Percentiles rank a stretch among this genome's conserved stretches.
phyloP scores from a whole-genome alignment of 176 grass and related monocot genomes.

The Triticum turgidum region DNA sequence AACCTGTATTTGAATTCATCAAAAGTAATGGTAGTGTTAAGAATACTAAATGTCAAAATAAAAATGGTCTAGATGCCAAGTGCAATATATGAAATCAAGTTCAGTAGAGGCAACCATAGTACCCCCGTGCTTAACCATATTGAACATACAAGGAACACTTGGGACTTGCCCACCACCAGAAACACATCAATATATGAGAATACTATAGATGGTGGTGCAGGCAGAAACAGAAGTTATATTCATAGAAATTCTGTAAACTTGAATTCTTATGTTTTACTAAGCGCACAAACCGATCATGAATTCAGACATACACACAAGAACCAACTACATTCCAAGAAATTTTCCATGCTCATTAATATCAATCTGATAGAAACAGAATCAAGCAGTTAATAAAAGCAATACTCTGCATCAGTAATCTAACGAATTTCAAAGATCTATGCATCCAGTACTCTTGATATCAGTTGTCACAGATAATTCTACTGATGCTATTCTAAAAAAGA shows the following conservation, averaged over 20 bases:
- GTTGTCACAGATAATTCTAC: neutral
- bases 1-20: slow-evolving; percentile 29
- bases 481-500: neutral
- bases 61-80: neutral
- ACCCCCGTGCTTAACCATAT: neutral
- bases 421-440: neutral
- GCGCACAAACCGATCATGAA: neutral
- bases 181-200: neutral
- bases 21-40: neutral
- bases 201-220: neutral
- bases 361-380: neutral
- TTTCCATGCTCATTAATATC: neutral
- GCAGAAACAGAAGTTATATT: too few species aligned
- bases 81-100: neutral
- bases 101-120: neutral
- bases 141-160: neutral
- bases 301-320: neutral
- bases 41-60: slow-evolving; percentile 4
- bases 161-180: neutral
- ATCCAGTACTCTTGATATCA: neutral
- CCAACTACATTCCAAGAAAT: neutral
- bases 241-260: too few species aligned
- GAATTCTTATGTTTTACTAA: too few species aligned
- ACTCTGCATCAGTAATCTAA: neutral
- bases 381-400: neutral